Evolutionary conservation across 345 rosid genomes (phyloP).

Genomic region (Syzygium oleosum): DNA sequence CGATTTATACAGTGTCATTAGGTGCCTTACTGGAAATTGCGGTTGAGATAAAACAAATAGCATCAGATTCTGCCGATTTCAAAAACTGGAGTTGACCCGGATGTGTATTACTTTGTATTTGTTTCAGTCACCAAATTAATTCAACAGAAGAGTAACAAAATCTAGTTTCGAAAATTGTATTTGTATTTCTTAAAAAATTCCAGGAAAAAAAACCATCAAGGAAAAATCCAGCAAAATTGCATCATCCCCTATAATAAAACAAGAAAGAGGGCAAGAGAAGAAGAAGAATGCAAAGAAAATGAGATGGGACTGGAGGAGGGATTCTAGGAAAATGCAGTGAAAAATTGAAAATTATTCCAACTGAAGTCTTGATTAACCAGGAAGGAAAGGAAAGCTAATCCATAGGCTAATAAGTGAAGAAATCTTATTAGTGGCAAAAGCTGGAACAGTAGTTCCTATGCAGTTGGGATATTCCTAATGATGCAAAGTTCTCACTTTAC

Average conservation of each 20-base stretch:
- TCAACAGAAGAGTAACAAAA: not conserved
- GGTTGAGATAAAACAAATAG: not conserved
- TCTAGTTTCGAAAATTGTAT: not conserved
- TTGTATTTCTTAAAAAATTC: not conserved
- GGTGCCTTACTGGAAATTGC: not conserved
- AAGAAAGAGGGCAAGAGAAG: not conserved
- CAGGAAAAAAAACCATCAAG: not conserved
- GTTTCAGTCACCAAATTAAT: not conserved
- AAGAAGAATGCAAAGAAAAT: not conserved
- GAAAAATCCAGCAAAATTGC: not conserved
- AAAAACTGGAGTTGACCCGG: not conserved
- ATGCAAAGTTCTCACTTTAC: not conserved
- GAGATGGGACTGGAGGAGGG: not conserved
- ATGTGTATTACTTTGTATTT: not conserved
- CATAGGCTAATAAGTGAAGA: not conserved
- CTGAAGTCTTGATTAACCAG: not conserved
- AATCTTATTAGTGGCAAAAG: not conserved
- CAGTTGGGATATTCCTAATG: not conserved
- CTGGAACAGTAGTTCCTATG: not conserved
- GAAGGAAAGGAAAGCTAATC: not conserved
- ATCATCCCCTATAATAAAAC: not conserved
- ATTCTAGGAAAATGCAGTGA: not conserved
- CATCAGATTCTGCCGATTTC: not conserved
- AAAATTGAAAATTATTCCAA: not conserved
- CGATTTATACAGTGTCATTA: not conserved